phyloP scores from a whole-genome alignment of 305 asterid genomes.

The Stenogyne calaminthoides region DNA sequence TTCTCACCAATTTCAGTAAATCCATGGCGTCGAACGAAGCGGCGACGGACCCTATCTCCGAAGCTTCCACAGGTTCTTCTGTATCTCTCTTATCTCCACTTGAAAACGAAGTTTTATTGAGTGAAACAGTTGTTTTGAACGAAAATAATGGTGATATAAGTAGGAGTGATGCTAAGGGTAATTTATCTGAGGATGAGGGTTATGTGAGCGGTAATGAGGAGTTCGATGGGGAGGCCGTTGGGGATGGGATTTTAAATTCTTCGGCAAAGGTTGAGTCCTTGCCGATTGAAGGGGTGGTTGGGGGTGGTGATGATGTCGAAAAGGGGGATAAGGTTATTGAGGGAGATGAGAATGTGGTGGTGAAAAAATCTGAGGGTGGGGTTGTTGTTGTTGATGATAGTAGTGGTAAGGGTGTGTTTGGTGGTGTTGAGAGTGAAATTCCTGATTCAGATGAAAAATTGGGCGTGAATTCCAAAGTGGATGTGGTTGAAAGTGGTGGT shows the following conservation, averaged over 20 bases:
- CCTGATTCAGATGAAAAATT: slow-evolving; percentile 28
- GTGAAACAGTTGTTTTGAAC: slow-evolving; percentile 25
- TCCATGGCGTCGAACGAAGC: slow-evolving; percentile 61
- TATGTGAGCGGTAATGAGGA: slow-evolving; percentile 65
- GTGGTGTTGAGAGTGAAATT: slow-evolving; percentile 30
- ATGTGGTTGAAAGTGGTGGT: too few species aligned
- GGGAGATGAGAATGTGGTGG: slow-evolving; percentile 23
- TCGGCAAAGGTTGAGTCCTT: slow-evolving; percentile 34
- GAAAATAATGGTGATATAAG: slow-evolving; percentile 26
- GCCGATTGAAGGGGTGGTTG: slow-evolving; percentile 35
- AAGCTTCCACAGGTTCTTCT: slow-evolving; percentile 48
- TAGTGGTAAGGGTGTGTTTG: too few species aligned
- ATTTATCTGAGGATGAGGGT: slow-evolving; percentile 48
- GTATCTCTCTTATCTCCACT: slow-evolving; percentile 22
- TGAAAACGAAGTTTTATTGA: slow-evolving; percentile 31
- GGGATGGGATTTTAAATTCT: slow-evolving; percentile 31
- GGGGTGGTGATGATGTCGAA: slow-evolving; percentile 39
- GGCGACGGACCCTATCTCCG: slow-evolving; percentile 32
- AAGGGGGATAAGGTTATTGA: slow-evolving; percentile 33
- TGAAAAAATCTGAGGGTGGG: slow-evolving; percentile 29
- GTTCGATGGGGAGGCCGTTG: slow-evolving; percentile 50
- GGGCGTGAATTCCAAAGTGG: slow-evolving; percentile 32
- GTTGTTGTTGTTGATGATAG: slow-evolving; percentile 13
- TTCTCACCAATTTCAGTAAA: neutral
- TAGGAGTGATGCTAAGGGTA: slow-evolving; percentile 30